Percentiles rank a stretch among this genome's conserved stretches.
phyloP scores from a whole-genome alignment of 345 rosid genomes.

The Citrus unshiu region DNA sequence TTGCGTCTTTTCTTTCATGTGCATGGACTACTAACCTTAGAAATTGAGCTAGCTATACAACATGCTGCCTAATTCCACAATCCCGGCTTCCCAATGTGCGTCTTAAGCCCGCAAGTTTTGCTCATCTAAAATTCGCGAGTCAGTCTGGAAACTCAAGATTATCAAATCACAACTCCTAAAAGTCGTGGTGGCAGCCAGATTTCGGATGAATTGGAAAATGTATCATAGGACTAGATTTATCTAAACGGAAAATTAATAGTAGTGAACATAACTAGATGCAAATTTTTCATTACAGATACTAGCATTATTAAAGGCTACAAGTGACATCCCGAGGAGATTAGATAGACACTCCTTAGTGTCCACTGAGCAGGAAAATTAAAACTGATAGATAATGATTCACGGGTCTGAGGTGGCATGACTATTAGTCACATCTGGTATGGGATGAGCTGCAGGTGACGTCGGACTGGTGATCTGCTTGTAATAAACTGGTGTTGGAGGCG shows the following conservation, averaged over 20 bases:
- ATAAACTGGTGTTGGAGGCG: slow-evolving; percentile 27
- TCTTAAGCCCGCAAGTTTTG: not conserved
- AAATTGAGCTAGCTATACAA: no score
- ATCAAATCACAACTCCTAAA: not conserved
- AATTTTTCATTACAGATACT: not conserved
- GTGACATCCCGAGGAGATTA: not conserved
- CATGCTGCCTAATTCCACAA: no score
- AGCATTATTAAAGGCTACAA: not conserved
- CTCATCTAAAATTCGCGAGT: not conserved
- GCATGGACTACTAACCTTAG: no score
- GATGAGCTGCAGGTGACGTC: slow-evolving; percentile 20
- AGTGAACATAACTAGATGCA: not conserved
- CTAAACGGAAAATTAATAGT: no score
- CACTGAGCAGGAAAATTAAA: not conserved
- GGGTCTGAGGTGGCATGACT: not conserved
- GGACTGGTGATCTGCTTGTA: slow-evolving; percentile 11
- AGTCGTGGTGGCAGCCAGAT: not conserved
- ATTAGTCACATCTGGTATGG: not conserved
- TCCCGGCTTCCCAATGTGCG: not conserved
- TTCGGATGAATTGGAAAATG: not conserved
- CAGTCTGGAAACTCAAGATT: no score
- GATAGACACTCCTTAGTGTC: not conserved
- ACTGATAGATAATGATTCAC: not conserved
- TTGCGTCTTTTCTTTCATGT: no score
- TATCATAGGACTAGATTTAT: not conserved